A percentile compares a stretch with the other conserved stretches of the same genome.
These are phyloP conservation scores for Suillus tomentosus DNA, from an alignment of 768 basidiomycete species.

Conservation along the genomic window DNA sequence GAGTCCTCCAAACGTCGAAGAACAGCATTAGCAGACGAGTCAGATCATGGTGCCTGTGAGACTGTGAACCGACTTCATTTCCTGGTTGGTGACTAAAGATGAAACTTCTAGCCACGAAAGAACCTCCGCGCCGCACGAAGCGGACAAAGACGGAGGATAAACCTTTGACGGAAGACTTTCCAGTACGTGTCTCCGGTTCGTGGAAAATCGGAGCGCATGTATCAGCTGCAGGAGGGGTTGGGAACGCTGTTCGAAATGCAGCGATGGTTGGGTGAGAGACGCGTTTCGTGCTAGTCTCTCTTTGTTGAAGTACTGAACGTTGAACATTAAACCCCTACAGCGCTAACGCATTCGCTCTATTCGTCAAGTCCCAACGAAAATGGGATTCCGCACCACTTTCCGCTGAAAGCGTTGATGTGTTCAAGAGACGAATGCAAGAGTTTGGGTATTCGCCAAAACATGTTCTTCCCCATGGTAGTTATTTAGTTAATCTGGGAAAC, in stretches of 20 bases:
- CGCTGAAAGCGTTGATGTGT: conserved; percentile 50
- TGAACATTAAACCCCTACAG: conserved; percentile 35
- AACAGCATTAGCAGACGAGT: neutral
- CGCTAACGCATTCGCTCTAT: conserved; percentile 83
- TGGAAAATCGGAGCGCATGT: conserved; percentile 88
- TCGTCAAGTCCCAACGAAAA: conserved; percentile 82
- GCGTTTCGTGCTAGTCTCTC: neutral
- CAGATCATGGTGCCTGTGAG: neutral
- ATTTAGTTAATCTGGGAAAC: conserved; percentile 84
- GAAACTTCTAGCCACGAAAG: neutral
- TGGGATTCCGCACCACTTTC: conserved; percentile 71
- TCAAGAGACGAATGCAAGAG: conserved; percentile 60
- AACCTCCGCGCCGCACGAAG: conserved; percentile 11
- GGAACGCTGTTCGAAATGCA: conserved; percentile 72
- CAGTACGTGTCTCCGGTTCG: conserved; percentile 31
- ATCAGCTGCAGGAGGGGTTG: conserved; percentile 78
- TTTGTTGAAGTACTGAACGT: neutral
- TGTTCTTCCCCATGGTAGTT: conserved; percentile 83
- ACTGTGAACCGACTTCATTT: neutral
- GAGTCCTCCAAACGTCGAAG: conserved; percentile 2
- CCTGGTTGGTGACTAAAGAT: neutral
- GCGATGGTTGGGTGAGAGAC: conserved; percentile 60
- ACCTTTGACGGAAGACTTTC: conserved; percentile 30
- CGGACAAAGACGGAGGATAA: conserved; percentile 16
- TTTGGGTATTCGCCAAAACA: conserved; percentile 63